Evolutionary conservation across 306 rosid genomes (phyloP).

Genomic region (Arachis hypogaea): DNA sequence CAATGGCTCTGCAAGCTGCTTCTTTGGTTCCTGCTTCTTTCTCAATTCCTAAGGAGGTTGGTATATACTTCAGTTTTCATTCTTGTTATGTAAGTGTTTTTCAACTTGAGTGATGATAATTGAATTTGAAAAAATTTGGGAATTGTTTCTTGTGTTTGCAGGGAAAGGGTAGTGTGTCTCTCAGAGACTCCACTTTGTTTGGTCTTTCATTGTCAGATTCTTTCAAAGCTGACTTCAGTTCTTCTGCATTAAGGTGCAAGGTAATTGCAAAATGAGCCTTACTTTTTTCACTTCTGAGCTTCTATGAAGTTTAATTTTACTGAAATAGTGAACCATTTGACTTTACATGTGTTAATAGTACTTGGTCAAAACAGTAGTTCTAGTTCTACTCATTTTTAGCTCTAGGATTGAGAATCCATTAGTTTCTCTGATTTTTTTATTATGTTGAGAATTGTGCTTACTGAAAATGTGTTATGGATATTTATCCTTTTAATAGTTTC

Average conservation of each 20-base stretch:
- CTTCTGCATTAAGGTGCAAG: constrained; percentile 80
- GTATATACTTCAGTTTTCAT: not conserved
- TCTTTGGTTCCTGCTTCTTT: constrained; percentile 52
- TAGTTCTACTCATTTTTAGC: not conserved
- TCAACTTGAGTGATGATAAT: not conserved
- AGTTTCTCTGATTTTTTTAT: not conserved
- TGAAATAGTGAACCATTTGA: not conserved
- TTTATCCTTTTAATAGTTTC: constrained; percentile 1
- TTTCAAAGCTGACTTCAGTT: constrained; percentile 67
- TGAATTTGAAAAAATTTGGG: constrained; percentile 23
- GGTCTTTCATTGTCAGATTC: constrained; percentile 80
- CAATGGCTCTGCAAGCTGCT: constrained; percentile 58
- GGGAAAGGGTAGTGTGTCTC: constrained; percentile 66
- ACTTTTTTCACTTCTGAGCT: not conserved
- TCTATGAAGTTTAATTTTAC: not conserved
- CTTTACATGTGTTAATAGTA: not conserved
- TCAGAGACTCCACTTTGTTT: constrained; percentile 75
- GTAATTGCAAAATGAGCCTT: constrained; percentile 40
- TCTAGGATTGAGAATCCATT: constrained; percentile 9
- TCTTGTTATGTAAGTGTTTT: not conserved
- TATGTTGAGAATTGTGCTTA: not conserved
- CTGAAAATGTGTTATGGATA: constrained; percentile 10
- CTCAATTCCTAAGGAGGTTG: constrained; percentile 49
- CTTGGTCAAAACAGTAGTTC: not conserved
- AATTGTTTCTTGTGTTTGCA: constrained; percentile 41